Base-by-base conservation (phyloP, 1,284 basidiomycete species). In the Cutaneotrichosporon cavernicola region DNA sequence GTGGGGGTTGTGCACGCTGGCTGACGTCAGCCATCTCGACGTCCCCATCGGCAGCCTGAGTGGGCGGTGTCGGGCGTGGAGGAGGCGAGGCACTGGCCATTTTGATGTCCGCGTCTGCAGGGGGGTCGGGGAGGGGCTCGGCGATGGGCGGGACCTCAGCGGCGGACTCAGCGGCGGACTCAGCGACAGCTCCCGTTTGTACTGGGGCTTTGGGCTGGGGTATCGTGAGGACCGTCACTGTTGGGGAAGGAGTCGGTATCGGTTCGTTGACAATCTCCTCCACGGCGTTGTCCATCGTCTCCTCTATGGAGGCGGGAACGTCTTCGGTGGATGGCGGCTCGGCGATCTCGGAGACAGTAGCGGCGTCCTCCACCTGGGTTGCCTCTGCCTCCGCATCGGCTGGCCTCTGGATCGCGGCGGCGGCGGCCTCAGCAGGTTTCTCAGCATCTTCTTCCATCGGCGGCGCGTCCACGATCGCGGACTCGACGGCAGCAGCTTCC, bases 81-180 rank as follows among this genome's bases (percentile, higher is more conserved):
- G 61, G 43, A 1, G 38, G 16, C 4, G 50, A 49, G 2, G 38
- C 14, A n/a, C 61, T 63, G n/a, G 60, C 52, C 64, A 65, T 65
- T 30, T 38, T 21, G 16, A 65, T 56, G 49, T 65, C 64, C 18
- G 47, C n/a, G 47, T 50, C 47, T 7, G n/a, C 47, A 50, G 47
- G 2, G 47, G 26, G 3, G 47, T 2, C 49, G 14, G 16, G 18
- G 49, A 8, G 7, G 9, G 47, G 47, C 26, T 50, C 47, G 47
- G 26, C 47, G 5, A 21, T 21, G 8, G 47, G 49, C 26, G 9
- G 30, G 9, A n/a, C n/a, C 47, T 50, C 47, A 26, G 22, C 47
- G 6, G 21, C 47, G n/a, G 47, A n/a, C 47, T 50, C 47, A 26
- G 22, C 47, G 6, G 21, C 47, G n/a, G 47, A n/a, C 47, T n/a